Base-by-base conservation (phyloP, 306 rosid genomes). In the Lathyrus tuberosus region DNA sequence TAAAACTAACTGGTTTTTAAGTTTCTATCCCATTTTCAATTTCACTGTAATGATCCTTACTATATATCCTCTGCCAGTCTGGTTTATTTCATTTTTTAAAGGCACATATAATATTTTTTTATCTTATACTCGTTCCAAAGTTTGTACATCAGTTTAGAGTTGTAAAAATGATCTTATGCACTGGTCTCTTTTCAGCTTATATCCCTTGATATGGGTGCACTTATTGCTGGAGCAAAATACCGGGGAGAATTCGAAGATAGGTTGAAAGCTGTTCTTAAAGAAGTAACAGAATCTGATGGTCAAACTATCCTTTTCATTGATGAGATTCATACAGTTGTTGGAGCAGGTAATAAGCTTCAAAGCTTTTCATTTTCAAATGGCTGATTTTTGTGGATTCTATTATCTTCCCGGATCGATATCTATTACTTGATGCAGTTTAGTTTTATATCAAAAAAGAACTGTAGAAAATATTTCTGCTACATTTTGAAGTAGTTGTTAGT, bases 201-300 rank as follows among this genome's bases (percentile, higher is more conserved):
- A 69, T 93, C 98, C 49, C 98, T 93, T 79, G 98, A 90, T 76
- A 93, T 93, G 98, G 98, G 98, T 71, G 83, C 98, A 28, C 91
- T 90, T 14, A 93, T 93, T 86, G 98, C 97, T 74, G 98, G 97
- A 16, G 98, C 98, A 52, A 93, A 93, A 79, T 93, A 90, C 71
- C 85, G 98, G 33, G 98, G 98, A 64, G 98, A 93, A 83, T 93
- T 93, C 66, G 98, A 93, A 81, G 98, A 93, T 75, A 90, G 98
- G 87, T 85, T 93, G 78, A 93, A 93, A 84, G 98, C 98, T 18
- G 98, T 93, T 10, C 94, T 93, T 58, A 93, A 73, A 90, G 98
- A 93, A 88, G 97, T 93, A 60, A 93, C 98, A 56, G 98, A 93
- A 52, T 93, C 98, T 7, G 98, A 93, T 51, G 98, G 98, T 62